Conservation (phyloP, 108 stramenopile species). For the Fistulifera solaris region DNA sequence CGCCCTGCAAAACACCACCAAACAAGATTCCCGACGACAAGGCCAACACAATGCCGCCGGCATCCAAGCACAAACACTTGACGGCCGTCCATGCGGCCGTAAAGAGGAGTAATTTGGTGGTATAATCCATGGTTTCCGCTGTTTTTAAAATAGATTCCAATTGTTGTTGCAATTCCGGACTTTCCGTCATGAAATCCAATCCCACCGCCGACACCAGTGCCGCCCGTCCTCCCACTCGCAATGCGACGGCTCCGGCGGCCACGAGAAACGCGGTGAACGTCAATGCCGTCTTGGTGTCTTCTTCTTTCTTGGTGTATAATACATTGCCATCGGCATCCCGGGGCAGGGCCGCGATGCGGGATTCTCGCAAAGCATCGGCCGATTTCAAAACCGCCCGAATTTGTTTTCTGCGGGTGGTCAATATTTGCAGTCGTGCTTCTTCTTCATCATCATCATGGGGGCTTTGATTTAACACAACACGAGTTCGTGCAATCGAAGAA, state of each 20-base stretch:
- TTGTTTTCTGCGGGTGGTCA: slow-evolving; percentile 37
- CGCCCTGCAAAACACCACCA: slow-evolving; percentile 86
- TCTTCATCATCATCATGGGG: slow-evolving; percentile 49
- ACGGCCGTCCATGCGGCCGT: slow-evolving; percentile 65
- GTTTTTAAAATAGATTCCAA: slow-evolving; percentile 55
- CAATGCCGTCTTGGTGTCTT: slow-evolving; percentile 59
- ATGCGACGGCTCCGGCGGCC: slow-evolving; percentile 73
- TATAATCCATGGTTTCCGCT: slow-evolving; percentile 46
- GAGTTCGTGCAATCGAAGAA: too few species aligned
- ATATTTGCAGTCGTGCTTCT: slow-evolving; percentile 45
- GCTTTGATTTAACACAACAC: too few species aligned
- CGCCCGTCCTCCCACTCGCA: slow-evolving; percentile 82
- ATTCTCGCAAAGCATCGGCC: slow-evolving; percentile 45
- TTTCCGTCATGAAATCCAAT: slow-evolving; percentile 73
- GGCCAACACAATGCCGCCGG: slow-evolving; percentile 73
- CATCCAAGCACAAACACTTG: slow-evolving; percentile 79
- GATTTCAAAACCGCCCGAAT: slow-evolving; percentile 51
- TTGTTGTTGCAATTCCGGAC: slow-evolving; percentile 66
- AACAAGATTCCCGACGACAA: slow-evolving; percentile 81
- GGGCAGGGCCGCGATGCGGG: slow-evolving; percentile 35
- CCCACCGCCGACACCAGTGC: slow-evolving; percentile 74
- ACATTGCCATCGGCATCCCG: slow-evolving; percentile 50
- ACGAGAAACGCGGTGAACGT: slow-evolving; percentile 76
- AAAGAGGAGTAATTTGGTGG: slow-evolving; percentile 40
- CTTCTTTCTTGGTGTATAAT: slow-evolving; percentile 43